A percentile compares a stretch with the other conserved stretches of the same genome.
These are phyloP conservation scores for Grosmannia clavigera DNA, from an alignment of 2,329 filamentous ascomycete genomes.

Conservation along the genomic window DNA sequence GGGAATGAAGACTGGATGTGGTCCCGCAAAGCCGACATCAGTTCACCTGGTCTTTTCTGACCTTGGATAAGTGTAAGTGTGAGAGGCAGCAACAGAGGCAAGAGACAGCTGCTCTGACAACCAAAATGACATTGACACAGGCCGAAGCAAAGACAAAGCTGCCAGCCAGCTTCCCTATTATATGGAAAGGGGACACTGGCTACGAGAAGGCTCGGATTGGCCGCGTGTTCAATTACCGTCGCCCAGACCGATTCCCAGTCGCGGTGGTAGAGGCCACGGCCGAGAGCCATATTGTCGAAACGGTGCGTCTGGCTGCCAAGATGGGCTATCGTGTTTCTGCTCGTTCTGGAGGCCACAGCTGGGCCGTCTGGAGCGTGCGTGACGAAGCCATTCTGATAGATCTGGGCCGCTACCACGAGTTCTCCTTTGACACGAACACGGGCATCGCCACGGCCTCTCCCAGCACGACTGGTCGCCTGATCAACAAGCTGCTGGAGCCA, in stretches of 20 bases:
- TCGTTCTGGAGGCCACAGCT: constrained; percentile 33
- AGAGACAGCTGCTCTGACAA: not conserved
- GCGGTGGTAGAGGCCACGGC: constrained; percentile 27
- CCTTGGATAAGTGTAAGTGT: not conserved
- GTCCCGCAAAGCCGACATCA: not conserved
- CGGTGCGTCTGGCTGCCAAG: constrained; percentile 24
- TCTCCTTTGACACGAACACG: constrained; percentile 26
- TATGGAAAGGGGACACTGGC: constrained; percentile 1
- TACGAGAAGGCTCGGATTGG: constrained; percentile 11
- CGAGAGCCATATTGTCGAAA: constrained; percentile 22
- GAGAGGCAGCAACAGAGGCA: not conserved
- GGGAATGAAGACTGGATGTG: not conserved
- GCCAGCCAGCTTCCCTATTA: constrained; percentile 8
- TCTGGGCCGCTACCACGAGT: constrained; percentile 14
- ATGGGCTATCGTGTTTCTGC: constrained; percentile 25
- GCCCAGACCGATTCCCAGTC: constrained; percentile 23
- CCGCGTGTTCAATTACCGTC: constrained; percentile 33
- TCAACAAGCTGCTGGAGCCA: constrained; percentile 25
- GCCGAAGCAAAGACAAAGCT: not conserved
- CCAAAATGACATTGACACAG: not conserved
- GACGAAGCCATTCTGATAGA: constrained; percentile 30
- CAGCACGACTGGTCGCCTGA: constrained; percentile 29
- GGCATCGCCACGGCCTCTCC: constrained; percentile 29
- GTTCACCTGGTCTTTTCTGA: not conserved
- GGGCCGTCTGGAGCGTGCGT: constrained; percentile 33